phyloP scores from a whole-genome alignment of 1,139 yeast genomes.

The Kodamaea ohmeri region DNA sequence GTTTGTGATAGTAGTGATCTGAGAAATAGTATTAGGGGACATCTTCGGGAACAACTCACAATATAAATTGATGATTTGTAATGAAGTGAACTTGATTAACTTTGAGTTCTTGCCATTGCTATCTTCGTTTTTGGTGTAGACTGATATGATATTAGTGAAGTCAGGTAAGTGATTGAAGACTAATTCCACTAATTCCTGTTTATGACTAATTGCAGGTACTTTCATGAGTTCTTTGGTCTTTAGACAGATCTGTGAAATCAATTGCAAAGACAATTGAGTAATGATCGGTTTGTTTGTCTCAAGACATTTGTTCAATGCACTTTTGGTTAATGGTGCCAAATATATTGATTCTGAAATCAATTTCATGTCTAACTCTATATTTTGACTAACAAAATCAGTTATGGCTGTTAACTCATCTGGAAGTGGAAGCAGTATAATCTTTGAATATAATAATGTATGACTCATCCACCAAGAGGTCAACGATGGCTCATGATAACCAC shows the following conservation, averaged over 20 bases:
- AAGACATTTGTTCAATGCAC: conserved; percentile 58
- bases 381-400: conserved; percentile 15
- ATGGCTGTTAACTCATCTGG: conserved; percentile 15
- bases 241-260: conserved; percentile 42
- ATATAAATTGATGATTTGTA: conserved; percentile 24
- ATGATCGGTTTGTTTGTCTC: conserved; percentile 52
- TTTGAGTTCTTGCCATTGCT: conserved; percentile 15
- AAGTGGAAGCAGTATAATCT: conserved; percentile 53
- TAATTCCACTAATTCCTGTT: conserved; percentile 30
- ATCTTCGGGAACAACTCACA: conserved; percentile 22
- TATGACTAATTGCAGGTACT: conserved; percentile 29
- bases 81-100: conserved; percentile 26
- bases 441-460: conserved; percentile 59
- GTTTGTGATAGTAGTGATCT: conserved; percentile 19
- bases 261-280: conserved; percentile 62
- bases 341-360: conserved; percentile 52
- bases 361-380: conserved; percentile 16
- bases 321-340: conserved; percentile 65
- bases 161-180: conserved; percentile 33
- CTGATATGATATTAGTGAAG: conserved; percentile 21
- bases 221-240: conserved; percentile 45
- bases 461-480: conserved; percentile 82
- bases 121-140: conserved; percentile 8
- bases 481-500: conserved; percentile 67
- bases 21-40: conserved; percentile 13